Evolutionary conservation across 2,329 filamentous ascomycete genomes (phyloP), one percentile per base, ranked within the genome.

Genomic region (Didymella segeticola): DNA sequence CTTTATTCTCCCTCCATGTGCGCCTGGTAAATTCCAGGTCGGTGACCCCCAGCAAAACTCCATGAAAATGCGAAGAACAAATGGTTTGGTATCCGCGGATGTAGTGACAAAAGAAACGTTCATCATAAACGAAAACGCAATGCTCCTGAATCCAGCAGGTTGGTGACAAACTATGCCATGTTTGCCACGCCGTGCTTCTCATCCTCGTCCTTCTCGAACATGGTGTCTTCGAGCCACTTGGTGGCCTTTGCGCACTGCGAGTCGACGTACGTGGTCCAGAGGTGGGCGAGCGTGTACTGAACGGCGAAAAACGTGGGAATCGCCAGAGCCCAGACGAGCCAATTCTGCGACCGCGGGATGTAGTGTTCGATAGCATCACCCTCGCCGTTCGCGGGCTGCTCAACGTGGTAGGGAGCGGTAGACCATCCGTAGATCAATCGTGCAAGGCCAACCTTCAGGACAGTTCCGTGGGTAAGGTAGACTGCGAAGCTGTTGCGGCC

Each of bases 401-500:
- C 72, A 10, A 70, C 58, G 37, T 61, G 57, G 71, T 76, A 80
- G 2, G 78, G 77, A 55, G 79, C 70, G 22, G 77, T 77, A 41
- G 73, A 77, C 54, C 80, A 79, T 27, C 80, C 80, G 58, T 83
- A 83, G 6, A 83, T 75, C 66, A 83, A 77, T 74, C 82, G 81
- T 31, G 77, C 77, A 19, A 81, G 76, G 1, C 82, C 76, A 2
- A 79, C 80, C 17, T 81, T 79, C 38, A 84, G 67, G 14, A 84
- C 75, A 0, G 81, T 83, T 39, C 82, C 81, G 64, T 84, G 82
- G 9, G 79, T 75, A 11, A 84, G 77, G 61, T 84, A 84, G 4
- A 84, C 81, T 20, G 82, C 81, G 54, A 83, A 83, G 47, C 79
- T 81, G 66, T 82, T 80, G 54, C 78, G 77, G n/a, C 82, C 82